Conservation (phyloP, 495 filamentous ascomycete genomes). For the Neurospora tetrasperma region DNA sequence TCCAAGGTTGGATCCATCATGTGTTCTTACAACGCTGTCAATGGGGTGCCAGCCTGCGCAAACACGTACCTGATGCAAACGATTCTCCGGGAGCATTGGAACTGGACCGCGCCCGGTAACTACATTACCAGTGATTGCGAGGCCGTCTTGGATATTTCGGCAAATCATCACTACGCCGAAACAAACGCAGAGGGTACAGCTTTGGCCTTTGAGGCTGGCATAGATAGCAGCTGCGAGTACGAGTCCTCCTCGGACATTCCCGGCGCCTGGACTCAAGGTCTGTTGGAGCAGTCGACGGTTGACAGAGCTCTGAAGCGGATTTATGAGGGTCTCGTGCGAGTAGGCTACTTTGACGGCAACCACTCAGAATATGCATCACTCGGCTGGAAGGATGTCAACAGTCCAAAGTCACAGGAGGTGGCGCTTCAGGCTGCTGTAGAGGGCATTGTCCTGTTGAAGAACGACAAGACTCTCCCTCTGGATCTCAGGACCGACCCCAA, state of each 20-base stretch:
- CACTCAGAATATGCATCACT: slow-evolving; percentile 6
- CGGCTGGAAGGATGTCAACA: slow-evolving; percentile 17
- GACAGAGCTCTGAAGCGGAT: slow-evolving; percentile 14
- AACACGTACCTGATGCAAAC: slow-evolving; percentile 31
- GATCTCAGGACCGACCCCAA: slow-evolving; percentile 13
- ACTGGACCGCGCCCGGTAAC: slow-evolving; percentile 29
- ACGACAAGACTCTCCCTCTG: slow-evolving; percentile 22
- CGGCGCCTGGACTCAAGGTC: slow-evolving; percentile 11
- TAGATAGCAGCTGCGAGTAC: slow-evolving; percentile 13
- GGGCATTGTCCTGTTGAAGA: slow-evolving; percentile 24
- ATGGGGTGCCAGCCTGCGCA: slow-evolving; percentile 37
- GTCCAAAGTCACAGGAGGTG: slow-evolving; percentile 13
- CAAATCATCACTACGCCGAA: slow-evolving; percentile 15
- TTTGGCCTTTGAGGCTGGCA: slow-evolving; percentile 15
- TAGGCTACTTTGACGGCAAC: slow-evolving; percentile 25
- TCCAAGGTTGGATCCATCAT: slow-evolving; percentile 37
- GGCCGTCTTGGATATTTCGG: slow-evolving; percentile 29
- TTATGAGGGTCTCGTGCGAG: slow-evolving; percentile 38
- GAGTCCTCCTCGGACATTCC: slow-evolving; percentile 14
- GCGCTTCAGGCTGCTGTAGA: slow-evolving; percentile 23
- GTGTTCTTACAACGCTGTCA: slow-evolving; percentile 40
- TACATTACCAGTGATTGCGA: slow-evolving; percentile 38
- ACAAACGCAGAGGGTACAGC: slow-evolving; percentile 17
- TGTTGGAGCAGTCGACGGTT: slow-evolving; percentile 9
- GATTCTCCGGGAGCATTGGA: slow-evolving; percentile 39